Conservation (phyloP, 2,329 filamentous ascomycete species). For the Zasmidium angulare region DNA sequence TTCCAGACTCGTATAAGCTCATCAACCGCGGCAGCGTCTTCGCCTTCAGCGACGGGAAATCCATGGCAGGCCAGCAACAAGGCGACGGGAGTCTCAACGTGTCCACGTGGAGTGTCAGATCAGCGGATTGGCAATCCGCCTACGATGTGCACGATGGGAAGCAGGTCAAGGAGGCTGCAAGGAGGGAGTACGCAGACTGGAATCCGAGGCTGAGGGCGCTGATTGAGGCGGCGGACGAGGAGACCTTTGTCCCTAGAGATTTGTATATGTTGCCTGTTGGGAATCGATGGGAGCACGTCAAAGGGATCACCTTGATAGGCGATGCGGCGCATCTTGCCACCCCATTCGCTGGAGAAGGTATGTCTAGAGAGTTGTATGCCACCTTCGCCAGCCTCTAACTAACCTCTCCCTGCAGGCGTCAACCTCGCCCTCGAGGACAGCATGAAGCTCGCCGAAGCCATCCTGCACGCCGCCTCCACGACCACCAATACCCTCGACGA, state of each 20-base stretch:
- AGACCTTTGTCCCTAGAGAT: conserved; percentile 29
- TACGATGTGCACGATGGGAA: conserved; percentile 22
- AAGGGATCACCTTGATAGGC: conserved; percentile 42
- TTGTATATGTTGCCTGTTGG: conserved; percentile 44
- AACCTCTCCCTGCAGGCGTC: too few relatives aligned
- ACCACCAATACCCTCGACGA: conserved; percentile 26
- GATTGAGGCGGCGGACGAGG: conserved; percentile 22
- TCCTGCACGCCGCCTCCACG: conserved; percentile 28
- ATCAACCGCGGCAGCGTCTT: conserved; percentile 37
- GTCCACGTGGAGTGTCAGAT: conserved; percentile 19
- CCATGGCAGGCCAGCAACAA: conserved; percentile 27
- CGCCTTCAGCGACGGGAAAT: conserved; percentile 30
- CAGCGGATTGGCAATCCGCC: conserved; percentile 16
- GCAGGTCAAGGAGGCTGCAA: conserved; percentile 22
- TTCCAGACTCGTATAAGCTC: conserved; percentile 33
- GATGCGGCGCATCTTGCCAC: conserved; percentile 8
- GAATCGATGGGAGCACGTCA: conserved; percentile 36
- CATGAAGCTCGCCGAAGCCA: conserved; percentile 34
- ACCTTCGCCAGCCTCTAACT: too few relatives aligned
- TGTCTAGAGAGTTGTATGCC: too few relatives aligned
- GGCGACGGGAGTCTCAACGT: conserved; percentile 25
- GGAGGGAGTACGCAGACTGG: conserved; percentile 31
- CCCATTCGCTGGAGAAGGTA: background rate
- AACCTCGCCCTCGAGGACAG: conserved; percentile 20
- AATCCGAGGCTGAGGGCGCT: conserved; percentile 40